Percentiles rank a stretch among this genome's conserved stretches.
Evolutionary conservation across 148 eudicot species (phyloP).

Genomic region (Heliosperma pusillum): DNA sequence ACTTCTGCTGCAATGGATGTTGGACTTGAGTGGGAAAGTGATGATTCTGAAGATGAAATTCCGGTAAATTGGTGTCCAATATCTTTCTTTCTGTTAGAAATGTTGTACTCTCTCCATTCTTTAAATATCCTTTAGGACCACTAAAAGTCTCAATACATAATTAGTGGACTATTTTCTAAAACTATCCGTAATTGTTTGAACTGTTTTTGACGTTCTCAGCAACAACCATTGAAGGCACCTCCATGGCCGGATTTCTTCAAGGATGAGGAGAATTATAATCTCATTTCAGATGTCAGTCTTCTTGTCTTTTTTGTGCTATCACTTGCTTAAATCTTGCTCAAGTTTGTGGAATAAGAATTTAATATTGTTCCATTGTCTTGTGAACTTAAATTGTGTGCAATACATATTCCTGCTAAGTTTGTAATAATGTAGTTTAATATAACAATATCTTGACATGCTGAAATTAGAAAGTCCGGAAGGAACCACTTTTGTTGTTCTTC

Average conservation of each 20-base stretch:
- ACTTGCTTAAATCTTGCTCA: neutral
- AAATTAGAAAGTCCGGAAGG: no score
- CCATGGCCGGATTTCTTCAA: slow-evolving; percentile 80
- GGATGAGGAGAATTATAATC: slow-evolving; percentile 66
- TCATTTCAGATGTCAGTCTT: slow-evolving; percentile 69
- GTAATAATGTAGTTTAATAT: no score
- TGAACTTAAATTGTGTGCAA: neutral
- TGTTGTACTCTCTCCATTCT: neutral
- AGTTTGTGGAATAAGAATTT: neutral
- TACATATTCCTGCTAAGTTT: no score
- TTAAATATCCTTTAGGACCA: neutral
- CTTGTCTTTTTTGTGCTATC: neutral
- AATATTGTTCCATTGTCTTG: neutral
- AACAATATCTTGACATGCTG: no score
- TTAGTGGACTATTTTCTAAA: neutral
- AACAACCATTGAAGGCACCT: slow-evolving; percentile 51
- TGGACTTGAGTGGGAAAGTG: slow-evolving; percentile 83
- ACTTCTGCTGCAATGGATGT: slow-evolving; percentile 77
- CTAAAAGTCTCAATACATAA: neutral
- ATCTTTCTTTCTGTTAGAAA: neutral
- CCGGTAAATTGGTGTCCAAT: slow-evolving; percentile 36
- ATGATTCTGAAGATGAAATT: slow-evolving; percentile 69
- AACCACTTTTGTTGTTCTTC: no score
- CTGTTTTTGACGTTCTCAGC: slow-evolving; percentile 32
- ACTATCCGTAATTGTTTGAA: neutral